Evolutionary conservation across 768 basidiomycete species (phyloP), one percentile per base, ranked within the genome.

Genomic region (Neoboletus brunneissimus): DNA sequence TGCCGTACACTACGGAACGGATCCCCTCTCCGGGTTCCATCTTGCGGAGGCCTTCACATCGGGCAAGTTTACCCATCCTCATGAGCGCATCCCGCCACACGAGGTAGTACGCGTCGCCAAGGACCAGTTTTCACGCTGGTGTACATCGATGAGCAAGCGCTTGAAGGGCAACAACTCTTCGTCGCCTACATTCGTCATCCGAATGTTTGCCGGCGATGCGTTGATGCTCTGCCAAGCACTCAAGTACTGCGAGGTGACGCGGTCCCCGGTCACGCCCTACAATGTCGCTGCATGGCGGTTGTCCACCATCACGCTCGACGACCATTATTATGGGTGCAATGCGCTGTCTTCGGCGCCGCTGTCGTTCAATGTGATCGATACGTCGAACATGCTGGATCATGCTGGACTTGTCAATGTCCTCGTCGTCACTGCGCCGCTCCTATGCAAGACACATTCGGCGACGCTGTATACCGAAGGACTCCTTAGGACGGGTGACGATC

Each of bases 281-380:
- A 38, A 57, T 12, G 49, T 63, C 35, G 60, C 67, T 6, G 53
- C 62, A 1, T 73, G 72, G 72, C 62, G 43, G 15, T 31, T 53
- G 34, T 54, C 65, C 10, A 64, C 49, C 2, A 60, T 72, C 43
- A 48, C 51, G 4, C 54, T 72, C 16, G 67, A 71, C 25, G 45
- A 53, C 20, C 44, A 45, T 9, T 49, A 25, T 6, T 73, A 72
- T 41, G 61, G 66, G 1, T 35, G 13, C 11, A 22, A 32, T 20
- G 54, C 59, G 1, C 18, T 11, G 0, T 60, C 50, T 6, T 52
- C 48, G 0, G 70, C 70, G 1, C 70, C 70, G 4, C 25, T 61
- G n/a, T 62, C 56, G 11, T 72, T 73, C 55, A 61, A 72, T 22
- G 64, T 70, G 16, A 72, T 72, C 20, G 70, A 72, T 9, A 70